phyloP scores from a whole-genome alignment of 352 stramenopile genomes.

The Globisporangium sylvaticum region DNA sequence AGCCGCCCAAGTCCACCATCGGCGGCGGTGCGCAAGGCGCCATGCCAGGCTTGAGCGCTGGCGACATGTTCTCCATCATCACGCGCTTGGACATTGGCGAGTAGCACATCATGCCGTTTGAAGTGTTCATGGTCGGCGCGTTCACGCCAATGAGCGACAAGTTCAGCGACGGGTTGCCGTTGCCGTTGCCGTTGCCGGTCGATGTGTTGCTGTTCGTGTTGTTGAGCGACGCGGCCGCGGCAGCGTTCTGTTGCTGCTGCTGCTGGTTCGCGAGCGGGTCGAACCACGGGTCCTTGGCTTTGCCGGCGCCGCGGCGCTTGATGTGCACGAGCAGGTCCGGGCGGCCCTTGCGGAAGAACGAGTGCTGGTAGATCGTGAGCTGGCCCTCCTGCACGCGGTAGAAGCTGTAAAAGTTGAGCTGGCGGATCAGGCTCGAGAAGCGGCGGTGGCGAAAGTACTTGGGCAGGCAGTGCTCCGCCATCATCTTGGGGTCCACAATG shows the following conservation, averaged over 20 bases:
- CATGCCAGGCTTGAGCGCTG: conserved; percentile 70
- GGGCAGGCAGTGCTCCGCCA: conserved; percentile 84
- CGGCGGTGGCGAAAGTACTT: conserved; percentile 90
- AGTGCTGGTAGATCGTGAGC: conserved; percentile 85
- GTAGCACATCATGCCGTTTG: conserved; percentile 51
- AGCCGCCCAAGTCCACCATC: conserved; percentile 52
- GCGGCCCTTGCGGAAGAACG: conserved; percentile 78
- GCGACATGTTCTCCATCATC: conserved; percentile 82
- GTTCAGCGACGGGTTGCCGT: conserved; percentile 15
- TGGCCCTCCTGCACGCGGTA: conserved; percentile 87
- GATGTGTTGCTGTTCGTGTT: background rate
- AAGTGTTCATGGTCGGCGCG: conserved; percentile 22
- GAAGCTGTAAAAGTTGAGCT: conserved; percentile 92
- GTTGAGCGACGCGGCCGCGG: background rate
- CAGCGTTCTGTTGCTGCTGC: background rate
- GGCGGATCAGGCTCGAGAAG: conserved; percentile 87
- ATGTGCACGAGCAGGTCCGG: conserved; percentile 81
- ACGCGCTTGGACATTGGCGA: conserved; percentile 79
- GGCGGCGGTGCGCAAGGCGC: conserved; percentile 37
- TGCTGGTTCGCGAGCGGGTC: conserved; percentile 47
- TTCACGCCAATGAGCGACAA: conserved; percentile 23
- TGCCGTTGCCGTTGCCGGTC: background rate
- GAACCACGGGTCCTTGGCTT: conserved; percentile 85
- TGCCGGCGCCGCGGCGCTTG: conserved; percentile 75
- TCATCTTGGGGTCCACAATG: conserved; percentile 88